These are phyloP conservation scores for Grosmannia penicillata DNA, from an alignment of 2,329 filamentous ascomycete species.

Conservation along the genomic window DNA sequence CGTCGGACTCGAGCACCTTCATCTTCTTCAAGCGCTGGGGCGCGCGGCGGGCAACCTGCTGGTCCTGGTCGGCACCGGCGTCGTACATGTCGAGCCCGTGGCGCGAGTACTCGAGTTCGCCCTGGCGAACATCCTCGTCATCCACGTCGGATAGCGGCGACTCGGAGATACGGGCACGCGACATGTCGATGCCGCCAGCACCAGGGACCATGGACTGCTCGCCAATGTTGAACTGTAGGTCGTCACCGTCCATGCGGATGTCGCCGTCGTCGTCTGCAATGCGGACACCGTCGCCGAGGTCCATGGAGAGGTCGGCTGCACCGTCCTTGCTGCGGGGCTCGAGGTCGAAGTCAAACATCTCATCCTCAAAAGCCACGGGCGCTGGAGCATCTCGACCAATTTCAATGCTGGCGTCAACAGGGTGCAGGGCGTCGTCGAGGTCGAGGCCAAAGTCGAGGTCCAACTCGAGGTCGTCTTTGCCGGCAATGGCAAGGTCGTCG, in stretches of 20 bases:
- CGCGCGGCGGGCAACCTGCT: slow-evolving; percentile 47
- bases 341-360: slow-evolving; percentile 50
- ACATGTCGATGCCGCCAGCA: slow-evolving; percentile 29
- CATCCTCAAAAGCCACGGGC: slow-evolving; percentile 50
- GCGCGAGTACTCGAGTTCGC: slow-evolving; percentile 42
- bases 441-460: slow-evolving; percentile 63
- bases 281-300: slow-evolving; percentile 38
- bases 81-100: slow-evolving; percentile 45
- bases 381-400: slow-evolving; percentile 73
- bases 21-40: slow-evolving; percentile 61
- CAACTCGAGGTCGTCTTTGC: slow-evolving; percentile 53
- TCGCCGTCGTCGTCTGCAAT: slow-evolving; percentile 52
- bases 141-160: slow-evolving; percentile 58
- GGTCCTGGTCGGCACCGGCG: slow-evolving; percentile 42
- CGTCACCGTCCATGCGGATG: slow-evolving; percentile 44
- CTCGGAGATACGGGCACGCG: slow-evolving; percentile 49
- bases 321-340: slow-evolving; percentile 41
- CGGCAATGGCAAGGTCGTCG: slow-evolving; percentile 38
- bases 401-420: slow-evolving; percentile 57
- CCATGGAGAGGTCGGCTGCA: slow-evolving; percentile 40
- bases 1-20: slow-evolving; percentile 70
- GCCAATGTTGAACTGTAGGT: slow-evolving; percentile 49
- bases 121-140: slow-evolving; percentile 43
- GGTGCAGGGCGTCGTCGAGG: slow-evolving; percentile 42
- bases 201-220: slow-evolving; percentile 43